These are phyloP conservation scores for Neurospora sp. DNA, from an alignment of 495 filamentous ascomycete species.

Conservation along the genomic window DNA sequence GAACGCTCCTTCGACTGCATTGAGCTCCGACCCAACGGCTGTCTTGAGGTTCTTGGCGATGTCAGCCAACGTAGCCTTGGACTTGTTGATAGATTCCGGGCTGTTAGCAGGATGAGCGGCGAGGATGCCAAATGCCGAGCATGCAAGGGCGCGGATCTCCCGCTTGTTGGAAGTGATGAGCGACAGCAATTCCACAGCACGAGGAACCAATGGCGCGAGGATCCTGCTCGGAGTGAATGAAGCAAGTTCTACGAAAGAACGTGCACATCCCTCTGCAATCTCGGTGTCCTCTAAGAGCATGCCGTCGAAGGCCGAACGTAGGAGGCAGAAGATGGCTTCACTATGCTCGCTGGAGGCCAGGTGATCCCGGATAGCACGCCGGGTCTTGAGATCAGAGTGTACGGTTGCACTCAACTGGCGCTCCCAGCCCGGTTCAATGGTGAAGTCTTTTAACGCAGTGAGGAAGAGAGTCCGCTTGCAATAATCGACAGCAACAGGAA, in stretches of 20 bases:
- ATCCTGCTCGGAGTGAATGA: conserved; percentile 47
- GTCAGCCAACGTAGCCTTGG: conserved; percentile 2
- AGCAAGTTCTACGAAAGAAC: conserved; percentile 55
- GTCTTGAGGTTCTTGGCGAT: conserved; percentile 15
- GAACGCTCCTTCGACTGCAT: conserved; percentile 27
- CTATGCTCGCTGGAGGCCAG: conserved; percentile 23
- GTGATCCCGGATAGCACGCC: conserved; percentile 43
- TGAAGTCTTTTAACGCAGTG: conserved; percentile 53
- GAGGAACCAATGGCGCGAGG: conserved; percentile 38
- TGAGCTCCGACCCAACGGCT: conserved; percentile 26
- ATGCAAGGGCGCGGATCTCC: conserved; percentile 49
- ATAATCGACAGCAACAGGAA: conserved; percentile 56
- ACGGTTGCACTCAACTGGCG: conserved; percentile 61
- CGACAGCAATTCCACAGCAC: conserved; percentile 40
- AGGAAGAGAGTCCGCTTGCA: conserved; percentile 65
- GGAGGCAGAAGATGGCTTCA: conserved; percentile 28
- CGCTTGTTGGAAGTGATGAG: conserved; percentile 59
- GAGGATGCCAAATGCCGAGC: conserved; percentile 69
- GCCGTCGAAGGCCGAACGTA: conserved; percentile 48
- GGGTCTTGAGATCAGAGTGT: conserved; percentile 50
- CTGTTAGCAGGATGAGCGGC: conserved; percentile 49
- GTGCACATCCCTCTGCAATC: conserved; percentile 44
- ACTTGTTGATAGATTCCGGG: conserved; percentile 11
- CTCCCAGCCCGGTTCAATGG: conserved; percentile 77
- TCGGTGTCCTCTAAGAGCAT: conserved; percentile 40